Conservation (phyloP, 768 basidiomycete species). For the Tulasnella sp. region DNA sequence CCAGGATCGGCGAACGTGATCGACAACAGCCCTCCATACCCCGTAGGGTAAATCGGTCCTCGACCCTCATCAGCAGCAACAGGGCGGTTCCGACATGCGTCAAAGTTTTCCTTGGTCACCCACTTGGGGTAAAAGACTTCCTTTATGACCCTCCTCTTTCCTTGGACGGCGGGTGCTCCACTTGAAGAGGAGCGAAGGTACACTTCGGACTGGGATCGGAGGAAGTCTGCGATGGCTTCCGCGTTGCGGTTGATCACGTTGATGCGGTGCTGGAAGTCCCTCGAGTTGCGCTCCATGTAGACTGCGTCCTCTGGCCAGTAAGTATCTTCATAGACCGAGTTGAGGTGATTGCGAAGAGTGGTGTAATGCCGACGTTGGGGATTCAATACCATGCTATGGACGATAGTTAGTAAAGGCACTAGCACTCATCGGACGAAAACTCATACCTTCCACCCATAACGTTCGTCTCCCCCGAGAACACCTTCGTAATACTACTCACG, state of each 20-base stretch:
- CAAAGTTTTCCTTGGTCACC: slow-evolving; percentile 61
- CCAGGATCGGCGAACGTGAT: slow-evolving; percentile 64
- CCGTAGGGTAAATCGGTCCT: slow-evolving; percentile 36
- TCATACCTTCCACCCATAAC: slow-evolving; percentile 95
- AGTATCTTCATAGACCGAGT: slow-evolving; percentile 62
- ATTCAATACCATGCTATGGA: slow-evolving; percentile 72
- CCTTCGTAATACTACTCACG: slow-evolving; percentile 84
- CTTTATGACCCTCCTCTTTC: slow-evolving; percentile 47
- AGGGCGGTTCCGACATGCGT: slow-evolving; percentile 48
- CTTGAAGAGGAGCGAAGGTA: background rate
- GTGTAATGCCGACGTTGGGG: slow-evolving; percentile 64
- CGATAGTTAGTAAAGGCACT: background rate
- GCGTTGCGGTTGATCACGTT: slow-evolving; percentile 72
- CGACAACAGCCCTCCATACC: slow-evolving; percentile 83
- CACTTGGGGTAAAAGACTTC: slow-evolving; percentile 89
- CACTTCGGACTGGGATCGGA: slow-evolving; percentile 34
- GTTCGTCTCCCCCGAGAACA: slow-evolving; percentile 91
- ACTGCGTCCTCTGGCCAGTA: slow-evolving; percentile 90
- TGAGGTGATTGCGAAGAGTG: slow-evolving; percentile 53
- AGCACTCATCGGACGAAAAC: background rate
- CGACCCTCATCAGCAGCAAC: background rate
- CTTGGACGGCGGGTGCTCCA: slow-evolving; percentile 19
- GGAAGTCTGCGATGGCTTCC: slow-evolving; percentile 70
- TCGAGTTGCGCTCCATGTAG: slow-evolving; percentile 97
- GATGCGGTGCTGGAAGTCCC: slow-evolving; percentile 75